Evolutionary conservation across 176 grass and related monocot species (phyloP), one percentile per base, ranked within the genome.

Genomic region (Zoysia pacifica): DNA sequence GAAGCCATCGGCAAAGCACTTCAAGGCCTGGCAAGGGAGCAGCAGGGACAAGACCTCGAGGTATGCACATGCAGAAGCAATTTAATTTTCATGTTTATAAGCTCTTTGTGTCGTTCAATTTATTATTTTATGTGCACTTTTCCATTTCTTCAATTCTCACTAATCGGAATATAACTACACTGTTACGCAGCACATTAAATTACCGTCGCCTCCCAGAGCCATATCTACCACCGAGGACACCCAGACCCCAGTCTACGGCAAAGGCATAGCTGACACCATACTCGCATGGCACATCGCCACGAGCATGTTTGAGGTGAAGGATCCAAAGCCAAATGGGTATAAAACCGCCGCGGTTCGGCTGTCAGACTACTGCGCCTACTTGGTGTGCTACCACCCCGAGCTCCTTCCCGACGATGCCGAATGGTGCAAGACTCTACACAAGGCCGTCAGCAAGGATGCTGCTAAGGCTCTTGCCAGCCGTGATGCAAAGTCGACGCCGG

Each of bases 281-380:
- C 61, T 82, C 7, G 4, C 65, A 16, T 81, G 80, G 67, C 82
- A 78, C 55, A 78, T 84, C 1, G 74, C 74, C 37, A 84, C 45
- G 45, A 1, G 45, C 45, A 47, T 47, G 8, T 47, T 47, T 47
- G 81, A 83, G 52, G 5, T 76, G 9, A 75, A 35, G 28, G 16
- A 48, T 1, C 42, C 63, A 18, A 7, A 51, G 1, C 49, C n/a
- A 42, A 11, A 2, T 5, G 45, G 45, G 8, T 47, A 3, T 5
- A 59, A 2, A 1, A 47, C 45, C 45, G 28, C 51, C 6, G 63
- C 81, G 7, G 44, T 10, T 65, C 59, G 73, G 2, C 7, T 82
- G 18, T 82, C 80, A 52, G 16, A 37, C 8, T 70, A 84, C 9
- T 84, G 82, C 9, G 66, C 74, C 0, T 78, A 84, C 73, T 0